phyloP scores from a whole-genome alignment of 169 alveolate genomes.

The Eimeria tenella region DNA sequence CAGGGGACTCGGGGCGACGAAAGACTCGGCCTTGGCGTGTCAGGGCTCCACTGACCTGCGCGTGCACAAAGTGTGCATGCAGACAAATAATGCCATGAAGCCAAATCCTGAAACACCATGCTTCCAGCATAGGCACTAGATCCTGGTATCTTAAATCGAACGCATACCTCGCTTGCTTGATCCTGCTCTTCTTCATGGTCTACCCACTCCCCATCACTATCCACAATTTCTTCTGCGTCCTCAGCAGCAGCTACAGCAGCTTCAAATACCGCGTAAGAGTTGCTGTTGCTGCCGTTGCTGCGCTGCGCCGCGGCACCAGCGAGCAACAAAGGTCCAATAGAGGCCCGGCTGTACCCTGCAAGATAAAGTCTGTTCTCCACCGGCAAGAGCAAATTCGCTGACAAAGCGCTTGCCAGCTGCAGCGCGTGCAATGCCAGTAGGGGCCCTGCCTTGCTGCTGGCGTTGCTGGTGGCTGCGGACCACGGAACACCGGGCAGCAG shows the following conservation, averaged over 20 bases:
- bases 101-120: not conserved
- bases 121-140: not conserved
- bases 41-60: conserved; percentile 6
- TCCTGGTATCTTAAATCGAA: not conserved
- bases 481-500: conserved; percentile 5
- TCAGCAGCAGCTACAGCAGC: conserved; percentile 28
- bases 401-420: conserved; percentile 43
- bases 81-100: not conserved
- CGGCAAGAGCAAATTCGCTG: conserved; percentile 49
- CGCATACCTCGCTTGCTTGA: conserved; percentile 29
- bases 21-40: conserved; percentile 72
- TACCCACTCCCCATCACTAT: conserved; percentile 22
- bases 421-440: conserved; percentile 44
- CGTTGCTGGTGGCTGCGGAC: not conserved
- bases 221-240: not conserved
- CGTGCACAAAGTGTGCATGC: not conserved
- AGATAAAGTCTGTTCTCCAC: conserved; percentile 12
- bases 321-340: conserved; percentile 13
- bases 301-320: conserved; percentile 57
- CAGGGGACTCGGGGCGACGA: conserved; percentile 53
- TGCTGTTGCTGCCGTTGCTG: conserved; percentile 37
- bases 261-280: not conserved
- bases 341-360: conserved; percentile 42
- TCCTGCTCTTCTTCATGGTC: conserved; percentile 60
- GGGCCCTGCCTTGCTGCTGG: conserved; percentile 26